phyloP scores from a whole-genome alignment of 2,329 filamentous ascomycete species.

The Emergomyces orientalis region DNA sequence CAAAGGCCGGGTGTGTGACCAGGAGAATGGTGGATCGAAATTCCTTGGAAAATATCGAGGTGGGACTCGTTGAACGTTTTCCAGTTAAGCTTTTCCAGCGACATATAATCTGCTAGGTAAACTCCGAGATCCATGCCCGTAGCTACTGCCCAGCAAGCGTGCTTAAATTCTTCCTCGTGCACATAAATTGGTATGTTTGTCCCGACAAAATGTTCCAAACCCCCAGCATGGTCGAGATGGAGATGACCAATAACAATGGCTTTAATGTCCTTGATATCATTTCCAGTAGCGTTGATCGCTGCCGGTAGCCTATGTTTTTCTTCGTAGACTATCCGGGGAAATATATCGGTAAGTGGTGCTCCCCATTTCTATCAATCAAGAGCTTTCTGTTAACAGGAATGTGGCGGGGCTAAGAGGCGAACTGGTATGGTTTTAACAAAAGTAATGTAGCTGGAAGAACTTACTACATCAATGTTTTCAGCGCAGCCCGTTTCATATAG shows the following conservation, averaged over 20 bases:
- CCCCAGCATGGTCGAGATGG: slow-evolving; percentile 42
- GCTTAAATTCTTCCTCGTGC: slow-evolving; percentile 41
- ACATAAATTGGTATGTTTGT: slow-evolving; percentile 40
- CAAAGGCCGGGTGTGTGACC: slow-evolving; percentile 32
- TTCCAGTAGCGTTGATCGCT: slow-evolving; percentile 31
- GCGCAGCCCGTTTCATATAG: slow-evolving; percentile 41
- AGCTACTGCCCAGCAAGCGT: slow-evolving; percentile 38
- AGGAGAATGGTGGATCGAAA: slow-evolving; percentile 30
- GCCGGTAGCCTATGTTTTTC: slow-evolving; percentile 27
- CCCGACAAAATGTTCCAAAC: slow-evolving; percentile 37
- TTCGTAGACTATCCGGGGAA: slow-evolving; percentile 29
- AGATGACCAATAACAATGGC: slow-evolving; percentile 40
- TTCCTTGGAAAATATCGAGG: slow-evolving; percentile 34
- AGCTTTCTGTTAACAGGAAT: not conserved
- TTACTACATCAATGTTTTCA: slow-evolving; percentile 33
- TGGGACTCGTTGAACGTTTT: slow-evolving; percentile 34
- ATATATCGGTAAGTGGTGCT: slow-evolving; percentile 31
- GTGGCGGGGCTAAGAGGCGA: not conserved
- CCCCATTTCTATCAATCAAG: slow-evolving; percentile 25
- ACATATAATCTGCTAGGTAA: slow-evolving; percentile 31
- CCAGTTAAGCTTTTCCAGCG: slow-evolving; percentile 34
- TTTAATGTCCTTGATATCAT: slow-evolving; percentile 41
- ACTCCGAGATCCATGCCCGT: slow-evolving; percentile 35
- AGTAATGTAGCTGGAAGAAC: slow-evolving; percentile 9
- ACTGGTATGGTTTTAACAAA: not conserved